Base-by-base conservation (phyloP, 2,329 filamentous ascomycete species). In the Cadophora sp. region DNA sequence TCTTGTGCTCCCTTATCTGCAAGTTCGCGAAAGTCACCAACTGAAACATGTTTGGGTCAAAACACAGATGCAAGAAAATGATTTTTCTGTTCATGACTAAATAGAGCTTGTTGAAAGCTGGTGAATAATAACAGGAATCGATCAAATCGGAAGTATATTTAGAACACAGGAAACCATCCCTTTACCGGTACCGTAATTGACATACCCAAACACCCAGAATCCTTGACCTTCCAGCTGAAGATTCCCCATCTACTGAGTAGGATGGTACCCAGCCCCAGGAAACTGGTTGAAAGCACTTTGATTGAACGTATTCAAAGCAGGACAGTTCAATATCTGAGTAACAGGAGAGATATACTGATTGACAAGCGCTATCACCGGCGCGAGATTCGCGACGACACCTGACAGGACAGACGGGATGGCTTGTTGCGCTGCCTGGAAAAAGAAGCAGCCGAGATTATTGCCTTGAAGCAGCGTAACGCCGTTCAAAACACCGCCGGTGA, bases 401-500 rank as follows among this genome's bases (percentile, higher is more conserved):
- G 16, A 13, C 24, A 51, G n/a, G 24, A 51, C 48, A 18, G 48
- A 51, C 2, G 66, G 20, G 16, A 62, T 43, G 4, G 64, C 67
- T 18, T 56, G 59, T 41, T 64, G 62, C 0, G 65, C 59, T 16
- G 68, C 67, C 33, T 69, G 64, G 41, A 67, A 65, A 13, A 59
- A 30, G 39, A 82, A 81, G 71, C 83, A 85, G 22, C 80, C 62
- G 8, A 81, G 73, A 68, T 86, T 83, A 76, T 85, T 84, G 24
- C 80, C 82, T 65, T 85, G 70, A 1, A 82, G 73, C 0, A 85
- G 75, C 18, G 76, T 81, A n/a, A 76, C 67, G 4, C 76, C 73
- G 69, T 83, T 84, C 67, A 81, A 79, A 1, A 85, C 73, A 50
- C 68, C 68, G n/a, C 68, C 68, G 4, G 81, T 81, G 20, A 84